phyloP scores from a whole-genome alignment of 169 alveolate species.

The Eimeria acervulina region DNA sequence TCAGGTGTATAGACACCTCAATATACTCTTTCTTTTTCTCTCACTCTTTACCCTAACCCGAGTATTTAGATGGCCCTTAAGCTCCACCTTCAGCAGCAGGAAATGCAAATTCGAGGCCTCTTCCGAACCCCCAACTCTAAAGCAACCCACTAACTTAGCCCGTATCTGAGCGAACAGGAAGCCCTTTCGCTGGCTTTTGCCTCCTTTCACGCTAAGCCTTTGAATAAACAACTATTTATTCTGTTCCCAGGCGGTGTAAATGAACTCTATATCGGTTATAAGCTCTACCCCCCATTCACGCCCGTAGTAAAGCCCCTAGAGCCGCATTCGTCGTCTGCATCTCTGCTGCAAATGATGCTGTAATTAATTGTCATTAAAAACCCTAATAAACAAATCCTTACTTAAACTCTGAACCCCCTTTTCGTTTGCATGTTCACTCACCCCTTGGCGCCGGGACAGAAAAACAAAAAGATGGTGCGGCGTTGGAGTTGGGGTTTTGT shows the following conservation, averaged over 20 bases:
- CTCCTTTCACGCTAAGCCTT: too few species aligned
- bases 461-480: conserved; percentile 11
- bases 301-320: too few species aligned
- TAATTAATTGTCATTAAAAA: too few species aligned
- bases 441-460: neutral
- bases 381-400: neutral
- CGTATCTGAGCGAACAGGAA: too few species aligned
- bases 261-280: too few species aligned
- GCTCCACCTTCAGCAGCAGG: too few species aligned
- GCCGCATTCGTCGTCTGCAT: neutral
- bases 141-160: neutral
- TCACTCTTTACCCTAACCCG: neutral
- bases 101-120: too few species aligned
- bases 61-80: too few species aligned
- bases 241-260: too few species aligned
- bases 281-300: too few species aligned
- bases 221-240: neutral
- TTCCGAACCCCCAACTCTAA: too few species aligned
- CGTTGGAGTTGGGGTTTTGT: neutral
- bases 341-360: neutral
- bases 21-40: neutral
- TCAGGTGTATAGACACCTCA: neutral
- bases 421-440: neutral
- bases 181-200: too few species aligned
- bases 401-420: neutral